Evolutionary conservation across 2,329 filamentous ascomycete species (phyloP), one percentile per base, ranked within the genome.

Genomic region (Aspergillus fructus): DNA sequence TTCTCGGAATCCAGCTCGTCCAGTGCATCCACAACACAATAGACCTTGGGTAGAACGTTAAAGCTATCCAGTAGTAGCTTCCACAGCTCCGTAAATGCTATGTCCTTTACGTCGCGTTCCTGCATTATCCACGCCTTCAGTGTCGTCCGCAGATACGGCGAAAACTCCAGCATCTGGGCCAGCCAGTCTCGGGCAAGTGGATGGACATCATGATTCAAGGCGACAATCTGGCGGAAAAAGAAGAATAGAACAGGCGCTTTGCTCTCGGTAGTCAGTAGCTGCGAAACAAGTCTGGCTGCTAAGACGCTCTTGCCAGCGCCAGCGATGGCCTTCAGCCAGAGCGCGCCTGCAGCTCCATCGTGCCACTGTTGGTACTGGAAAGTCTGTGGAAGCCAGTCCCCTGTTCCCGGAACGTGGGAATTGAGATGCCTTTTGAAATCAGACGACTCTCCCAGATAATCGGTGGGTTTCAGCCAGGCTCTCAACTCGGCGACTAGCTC

Each of bases 1-100:
- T 64, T 52, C 7, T 75, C 67, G 69, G 19, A 64, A 40, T 80
- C 75, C 75, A 81, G 79, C 62, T 82, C 79, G 57, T 81, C 80
- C 5, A 81, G 65, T 1, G 78, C 78, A 59, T 80, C 78, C 0
- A 68, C 68, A 4, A 81, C 68, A 30, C 73, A 76, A 47, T 76
- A 80, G 0, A 70, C 75, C 15, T 50, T 34, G 4, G n/a, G 24
- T n/a, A 48, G n/a, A 2, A 19, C 5, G 2, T 2, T 7, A 7
- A 48, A 21, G 9, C 8, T 19, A 8, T 48, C 27, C 8, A 48
- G 30, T 12, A 48, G 15, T 12, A n/a, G n/a, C 45, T 48, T 6
- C 45, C 45, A 48, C 1, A 48, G 30, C 15, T 48, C 45, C 12
- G 30, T 12, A 17, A 37, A 48, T 5, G 45, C 27, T 1, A 48